Conservation (phyloP, 2,329 filamentous ascomycete genomes). For the Sporothrix phasma region DNA sequence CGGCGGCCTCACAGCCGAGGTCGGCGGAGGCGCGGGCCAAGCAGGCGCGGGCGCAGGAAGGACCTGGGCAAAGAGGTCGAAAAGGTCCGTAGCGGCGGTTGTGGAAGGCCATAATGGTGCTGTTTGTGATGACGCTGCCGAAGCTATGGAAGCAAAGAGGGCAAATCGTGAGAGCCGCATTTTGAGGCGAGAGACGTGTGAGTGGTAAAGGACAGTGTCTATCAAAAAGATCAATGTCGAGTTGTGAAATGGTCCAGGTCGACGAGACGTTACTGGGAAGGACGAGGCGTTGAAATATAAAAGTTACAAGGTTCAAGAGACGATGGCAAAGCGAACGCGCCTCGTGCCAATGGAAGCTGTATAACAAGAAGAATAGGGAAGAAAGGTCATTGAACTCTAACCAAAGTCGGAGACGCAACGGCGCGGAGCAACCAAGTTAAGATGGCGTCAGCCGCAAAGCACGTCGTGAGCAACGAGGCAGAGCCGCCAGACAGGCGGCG, state of each 20-base stretch:
- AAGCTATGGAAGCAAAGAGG: neutral
- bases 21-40: slow-evolving; percentile 16
- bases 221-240: no score
- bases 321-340: no score
- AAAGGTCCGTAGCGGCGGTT: slow-evolving; percentile 15
- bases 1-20: slow-evolving; percentile 19
- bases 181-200: neutral
- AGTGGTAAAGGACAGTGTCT: no score
- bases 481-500: no score
- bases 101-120: neutral
- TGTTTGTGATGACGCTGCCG: neutral
- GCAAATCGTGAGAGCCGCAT: neutral
- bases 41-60: slow-evolving; percentile 22
- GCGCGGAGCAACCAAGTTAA: neutral
- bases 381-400: neutral
- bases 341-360: no score
- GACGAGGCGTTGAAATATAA: no score
- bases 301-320: no score
- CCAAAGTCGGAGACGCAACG: neutral
- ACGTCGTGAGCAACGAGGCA: slow-evolving; percentile 3
- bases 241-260: neutral
- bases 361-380: neutral
- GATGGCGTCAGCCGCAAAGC: slow-evolving; percentile 1
- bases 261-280: no score
- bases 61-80: slow-evolving; percentile 20